Percentiles rank a stretch among this genome's conserved stretches.
phyloP scores from a whole-genome alignment of 2,329 filamentous ascomycete genomes.

The Geoglossum cookeanum region DNA sequence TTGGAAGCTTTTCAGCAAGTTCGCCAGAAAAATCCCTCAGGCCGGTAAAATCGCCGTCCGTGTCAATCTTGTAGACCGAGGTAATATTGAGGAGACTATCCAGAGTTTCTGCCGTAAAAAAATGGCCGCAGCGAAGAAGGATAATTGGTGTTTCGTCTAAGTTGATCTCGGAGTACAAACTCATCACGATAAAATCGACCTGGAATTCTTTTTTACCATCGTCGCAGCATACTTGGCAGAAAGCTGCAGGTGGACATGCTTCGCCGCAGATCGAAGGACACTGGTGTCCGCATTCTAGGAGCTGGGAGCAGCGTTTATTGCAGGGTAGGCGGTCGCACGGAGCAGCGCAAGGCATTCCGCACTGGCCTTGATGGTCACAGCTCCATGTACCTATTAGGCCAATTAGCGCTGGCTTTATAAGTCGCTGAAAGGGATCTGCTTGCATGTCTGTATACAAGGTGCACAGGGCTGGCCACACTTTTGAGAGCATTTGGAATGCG shows the following conservation, averaged over 20 bases:
- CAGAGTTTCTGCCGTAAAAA: constrained; percentile 39
- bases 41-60: constrained; percentile 5
- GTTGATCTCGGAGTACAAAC: constrained; percentile 36
- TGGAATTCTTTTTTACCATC: constrained; percentile 24
- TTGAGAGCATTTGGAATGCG: constrained; percentile 35
- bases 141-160: constrained; percentile 41
- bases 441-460: constrained; percentile 39
- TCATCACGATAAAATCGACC: constrained; percentile 38
- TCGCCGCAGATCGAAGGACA: constrained; percentile 50
- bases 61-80: constrained; percentile 23
- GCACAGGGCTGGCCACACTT: constrained; percentile 39
- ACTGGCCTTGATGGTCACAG: constrained; percentile 32
- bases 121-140: constrained; percentile 43
- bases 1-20: no score
- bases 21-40: no score
- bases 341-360: constrained; percentile 40
- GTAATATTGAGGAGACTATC: constrained; percentile 40
- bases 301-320: constrained; percentile 34
- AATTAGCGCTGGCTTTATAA: no score
- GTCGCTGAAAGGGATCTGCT: no score
- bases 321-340: constrained; percentile 52
- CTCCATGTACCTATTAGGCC: constrained; percentile 17
- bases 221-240: constrained; percentile 37
- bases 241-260: constrained; percentile 30
- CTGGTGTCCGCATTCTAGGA: constrained; percentile 38